Evolutionary conservation across 306 rosid genomes (phyloP).

Genomic region (Amphicarpaea edgeworthii): DNA sequence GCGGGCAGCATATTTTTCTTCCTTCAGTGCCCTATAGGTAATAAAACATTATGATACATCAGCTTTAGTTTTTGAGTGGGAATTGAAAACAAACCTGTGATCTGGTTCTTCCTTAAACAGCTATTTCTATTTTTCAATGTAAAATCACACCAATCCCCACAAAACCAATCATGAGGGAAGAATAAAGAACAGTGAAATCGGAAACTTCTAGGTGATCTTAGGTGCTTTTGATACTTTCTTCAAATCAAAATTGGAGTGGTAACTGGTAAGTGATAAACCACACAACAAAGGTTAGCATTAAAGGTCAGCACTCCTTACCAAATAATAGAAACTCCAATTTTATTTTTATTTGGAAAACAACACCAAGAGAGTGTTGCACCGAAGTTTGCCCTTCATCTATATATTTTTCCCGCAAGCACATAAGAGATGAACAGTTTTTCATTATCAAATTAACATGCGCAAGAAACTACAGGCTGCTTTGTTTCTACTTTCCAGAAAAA

Average conservation of each 20-base stretch:
- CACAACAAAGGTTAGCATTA: background rate
- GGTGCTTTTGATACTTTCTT: background rate
- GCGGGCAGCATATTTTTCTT: conserved; percentile 94
- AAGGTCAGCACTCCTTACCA: background rate
- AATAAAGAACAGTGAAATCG: background rate
- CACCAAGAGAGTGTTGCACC: background rate
- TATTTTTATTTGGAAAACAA: background rate
- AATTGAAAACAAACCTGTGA: background rate
- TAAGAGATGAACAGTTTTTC: conserved; percentile 30
- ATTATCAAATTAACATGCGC: conserved; percentile 12
- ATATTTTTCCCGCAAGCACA: background rate
- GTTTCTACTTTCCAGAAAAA: conserved; percentile 10
- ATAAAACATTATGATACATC: conserved; percentile 26
- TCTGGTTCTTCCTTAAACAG: background rate
- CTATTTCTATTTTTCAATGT: background rate
- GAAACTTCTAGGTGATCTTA: background rate
- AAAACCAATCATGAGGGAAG: background rate
- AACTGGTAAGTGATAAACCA: background rate
- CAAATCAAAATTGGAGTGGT: background rate
- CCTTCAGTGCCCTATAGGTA: conserved; percentile 79
- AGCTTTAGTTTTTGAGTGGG: conserved; percentile 15
- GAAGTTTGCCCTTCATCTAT: background rate
- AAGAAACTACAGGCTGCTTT: background rate
- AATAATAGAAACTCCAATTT: background rate
- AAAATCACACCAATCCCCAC: conserved; percentile 10